Base-by-base conservation (phyloP, 176 grass and related monocot species). In the Sorghum bicolor region DNA sequence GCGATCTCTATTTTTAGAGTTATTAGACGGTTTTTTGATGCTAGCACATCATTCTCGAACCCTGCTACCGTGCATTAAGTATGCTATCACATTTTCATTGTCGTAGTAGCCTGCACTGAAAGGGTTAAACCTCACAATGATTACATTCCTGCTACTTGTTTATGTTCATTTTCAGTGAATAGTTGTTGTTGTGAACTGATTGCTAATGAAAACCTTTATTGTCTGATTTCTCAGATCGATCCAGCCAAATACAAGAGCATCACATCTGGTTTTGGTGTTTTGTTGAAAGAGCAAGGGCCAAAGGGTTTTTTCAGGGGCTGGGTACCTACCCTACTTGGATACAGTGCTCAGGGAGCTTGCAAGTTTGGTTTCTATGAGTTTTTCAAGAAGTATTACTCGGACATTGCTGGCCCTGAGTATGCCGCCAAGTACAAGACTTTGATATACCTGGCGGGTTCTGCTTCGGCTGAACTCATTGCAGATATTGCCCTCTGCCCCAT, bases 201-300 rank as follows among this genome's bases (percentile, higher is more conserved):
- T 53, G 40, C 26, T 65, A 70, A 55, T 71, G 25, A 15, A 47
- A 37, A 19, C n/a, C 2, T 52, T 24, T 19, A 2, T 75, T 52
- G 5, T 5, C 53, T 84, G 30, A 55, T 82, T 84, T 82, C 26
- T 70, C 78, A 93, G 91, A 96, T 96, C 29, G 78, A 96, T 64
- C 88, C 94, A 48, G 36, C 76, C 19, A 96, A 96, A 81, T 96
- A 96, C 88, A 93, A 93, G 77, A 93, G 84, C 78, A 96, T 90
- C 40, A 77, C 87, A 72, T 91, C 91, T 64, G 91, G 91, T 5
- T 96, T 96, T 8, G 85, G 89, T 61, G 52, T 93, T 71, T 68
- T 96, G 36, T 74, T 91, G 74, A 96, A 93, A 93, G 94, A 96
- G 71, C 90, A 96, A 84, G 94, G 94, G 1, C 9, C 89, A 1